phyloP scores from a whole-genome alignment of 1,284 basidiomycete species.

The Rhodofomes roseus region DNA sequence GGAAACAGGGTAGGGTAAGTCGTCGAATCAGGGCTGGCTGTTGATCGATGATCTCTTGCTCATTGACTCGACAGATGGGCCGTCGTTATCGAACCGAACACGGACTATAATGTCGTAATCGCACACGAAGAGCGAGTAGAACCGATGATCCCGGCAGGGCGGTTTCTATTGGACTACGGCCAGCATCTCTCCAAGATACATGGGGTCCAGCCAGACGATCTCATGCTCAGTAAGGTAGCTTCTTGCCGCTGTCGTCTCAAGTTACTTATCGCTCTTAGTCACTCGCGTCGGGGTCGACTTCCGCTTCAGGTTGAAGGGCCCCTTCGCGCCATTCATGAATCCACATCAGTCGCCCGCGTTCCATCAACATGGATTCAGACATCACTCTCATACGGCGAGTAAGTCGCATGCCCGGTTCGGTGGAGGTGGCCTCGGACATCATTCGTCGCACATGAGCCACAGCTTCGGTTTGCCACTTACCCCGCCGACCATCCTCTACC shows the following conservation, averaged over 20 bases:
- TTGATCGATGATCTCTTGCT: background rate
- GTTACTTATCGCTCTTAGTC: slow-evolving; percentile 12
- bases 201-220: slow-evolving; percentile 38
- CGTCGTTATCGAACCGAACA: slow-evolving; percentile 33
- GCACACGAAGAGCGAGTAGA: slow-evolving; percentile 31
- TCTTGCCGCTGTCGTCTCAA: background rate
- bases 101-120: slow-evolving; percentile 36
- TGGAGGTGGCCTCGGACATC: slow-evolving; percentile 5
- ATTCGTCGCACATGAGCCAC: too few species aligned
- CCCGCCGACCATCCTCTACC: slow-evolving; percentile 19
- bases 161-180: slow-evolving; percentile 35
- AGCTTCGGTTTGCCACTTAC: background rate
- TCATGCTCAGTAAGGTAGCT: slow-evolving; percentile 38
- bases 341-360: background rate
- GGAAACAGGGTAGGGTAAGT: slow-evolving; percentile 32
- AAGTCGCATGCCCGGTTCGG: background rate
- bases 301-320: slow-evolving; percentile 12
- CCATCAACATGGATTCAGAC: background rate
- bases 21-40: background rate
- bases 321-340: slow-evolving; percentile 3
- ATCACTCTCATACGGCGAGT: background rate
- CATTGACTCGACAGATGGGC: slow-evolving; percentile 37
- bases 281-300: slow-evolving; percentile 23
- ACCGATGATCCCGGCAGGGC: slow-evolving; percentile 40
- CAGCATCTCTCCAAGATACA: slow-evolving; percentile 29